Base-by-base conservation (phyloP, 768 basidiomycete species). In the Termitomyces sp. region DNA sequence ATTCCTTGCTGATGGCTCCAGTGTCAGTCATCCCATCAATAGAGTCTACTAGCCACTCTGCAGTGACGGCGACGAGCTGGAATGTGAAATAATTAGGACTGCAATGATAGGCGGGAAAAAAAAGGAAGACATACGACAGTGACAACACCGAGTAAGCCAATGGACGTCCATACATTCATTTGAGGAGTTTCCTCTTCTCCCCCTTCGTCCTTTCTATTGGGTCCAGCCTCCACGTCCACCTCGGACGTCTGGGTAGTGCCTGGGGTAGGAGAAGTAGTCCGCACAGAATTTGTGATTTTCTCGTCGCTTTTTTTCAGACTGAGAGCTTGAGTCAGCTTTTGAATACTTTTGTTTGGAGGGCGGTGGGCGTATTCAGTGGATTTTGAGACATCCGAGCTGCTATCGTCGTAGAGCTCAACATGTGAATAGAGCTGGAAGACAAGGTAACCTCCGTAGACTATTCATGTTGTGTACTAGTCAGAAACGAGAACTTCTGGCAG, bases 401-500 rank as follows among this genome's bases (percentile, higher is more conserved):
- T 75, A 45, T 86, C 77, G 59, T 81, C 70, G 66, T 90, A 95
- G 14, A 94, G 77, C 31, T 76, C 70, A 3, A 85, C 77, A 67
- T 94, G 92, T 0, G 91, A 90, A 65, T 79, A 86, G 0, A 90
- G 77, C 64, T 92, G 91, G 75, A 92, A 92, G 47, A 84, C 68
- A n/a, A 92, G 81, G 64, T 89, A 91, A n/a, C 77, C 79, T 2
- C 63, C 75, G 66, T 93, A 93, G 58, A 91, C 89, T 92, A 32
- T 23, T 80, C 34, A 76, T 66, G 51, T 57, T 27, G 34, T 51
- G 38, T n/a, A 44, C 32, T 31, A 64, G 27, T 77, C 72, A 63
- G 77, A 75, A 2, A 74, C 76, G 77, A 73, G 75, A 31, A 10
- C 53, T 16, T 21, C 7, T 6, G 19, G 3, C 17, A 8, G 17